Evolutionary conservation across 202 grass and related monocot species (phyloP).

Genomic region (Panicum virgatum): DNA sequence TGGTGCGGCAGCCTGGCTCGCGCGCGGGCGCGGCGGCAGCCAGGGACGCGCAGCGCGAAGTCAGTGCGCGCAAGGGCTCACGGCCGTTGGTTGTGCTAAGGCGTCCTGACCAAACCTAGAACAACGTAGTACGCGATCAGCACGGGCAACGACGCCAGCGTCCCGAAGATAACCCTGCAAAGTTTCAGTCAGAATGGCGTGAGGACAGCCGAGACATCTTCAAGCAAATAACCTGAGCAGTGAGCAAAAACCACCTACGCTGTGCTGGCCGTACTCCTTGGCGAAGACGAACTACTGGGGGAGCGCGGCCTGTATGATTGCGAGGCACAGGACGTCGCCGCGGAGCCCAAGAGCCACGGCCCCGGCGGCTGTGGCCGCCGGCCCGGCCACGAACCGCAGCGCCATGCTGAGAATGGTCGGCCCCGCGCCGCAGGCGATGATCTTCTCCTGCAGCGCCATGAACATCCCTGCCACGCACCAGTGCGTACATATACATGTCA

Average conservation of each 20-base stretch:
- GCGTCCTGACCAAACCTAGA: conserved; percentile 53
- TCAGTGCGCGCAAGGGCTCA: too few relatives aligned
- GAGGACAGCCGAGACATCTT: neutral
- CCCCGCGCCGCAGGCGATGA: conserved; percentile 60
- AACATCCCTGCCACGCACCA: conserved; percentile 56
- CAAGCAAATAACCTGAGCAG: neutral
- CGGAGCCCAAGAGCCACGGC: conserved; percentile 58
- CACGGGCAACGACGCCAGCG: conserved; percentile 65
- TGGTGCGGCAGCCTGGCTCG: too few relatives aligned
- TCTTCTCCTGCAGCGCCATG: conserved; percentile 85
- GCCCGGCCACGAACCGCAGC: conserved; percentile 72
- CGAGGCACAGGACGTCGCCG: conserved; percentile 71
- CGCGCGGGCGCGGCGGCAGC: too few relatives aligned
- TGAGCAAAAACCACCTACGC: conserved; percentile 60
- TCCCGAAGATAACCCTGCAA: conserved; percentile 86
- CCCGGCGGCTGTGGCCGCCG: conserved; percentile 52
- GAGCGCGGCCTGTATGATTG: conserved; percentile 84
- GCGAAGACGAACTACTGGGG: conserved; percentile 86
- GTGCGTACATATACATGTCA: too few relatives aligned
- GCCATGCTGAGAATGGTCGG: conserved; percentile 64
- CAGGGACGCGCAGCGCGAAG: too few relatives aligned
- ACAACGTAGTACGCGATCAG: conserved; percentile 58
- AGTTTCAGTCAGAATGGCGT: neutral
- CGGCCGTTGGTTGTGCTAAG: too few relatives aligned
- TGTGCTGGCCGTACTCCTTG: conserved; percentile 79